phyloP scores from a whole-genome alignment of 768 basidiomycete species.

The Pisolithus sp. region DNA sequence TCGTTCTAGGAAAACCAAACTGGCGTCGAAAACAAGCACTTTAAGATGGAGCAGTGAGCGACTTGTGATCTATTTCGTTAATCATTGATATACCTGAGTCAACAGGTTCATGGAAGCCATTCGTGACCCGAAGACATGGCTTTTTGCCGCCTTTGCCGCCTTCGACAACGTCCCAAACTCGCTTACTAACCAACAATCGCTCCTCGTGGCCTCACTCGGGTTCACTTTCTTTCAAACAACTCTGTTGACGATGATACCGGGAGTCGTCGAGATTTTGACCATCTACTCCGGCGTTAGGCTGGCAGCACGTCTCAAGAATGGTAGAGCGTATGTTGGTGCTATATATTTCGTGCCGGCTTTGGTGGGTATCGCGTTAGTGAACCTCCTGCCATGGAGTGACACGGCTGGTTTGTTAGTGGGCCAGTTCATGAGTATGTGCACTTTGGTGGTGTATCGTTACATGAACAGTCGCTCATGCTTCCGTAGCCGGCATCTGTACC shows the following conservation, averaged over 20 bases:
- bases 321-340: slow-evolving; percentile 55
- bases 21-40: slow-evolving; percentile 75
- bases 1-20: slow-evolving; percentile 59
- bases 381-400: slow-evolving; percentile 57
- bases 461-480: not conserved
- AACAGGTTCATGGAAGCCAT: slow-evolving; percentile 65
- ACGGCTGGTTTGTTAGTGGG: slow-evolving; percentile 59
- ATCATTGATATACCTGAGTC: not conserved
- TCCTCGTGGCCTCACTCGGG: slow-evolving; percentile 64
- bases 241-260: slow-evolving; percentile 61
- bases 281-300: slow-evolving; percentile 61
- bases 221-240: slow-evolving; percentile 62
- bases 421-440: slow-evolving; percentile 33
- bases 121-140: slow-evolving; percentile 66
- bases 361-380: slow-evolving; percentile 54
- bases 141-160: slow-evolving; percentile 63
- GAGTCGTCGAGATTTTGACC: slow-evolving; percentile 58
- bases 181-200: slow-evolving; percentile 56
- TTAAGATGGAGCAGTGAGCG: slow-evolving; percentile 73
- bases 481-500: slow-evolving; percentile 37
- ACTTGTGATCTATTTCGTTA: too few relatives aligned
- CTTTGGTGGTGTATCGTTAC: slow-evolving; percentile 29
- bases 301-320: slow-evolving; percentile 48
- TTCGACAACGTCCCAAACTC: slow-evolving; percentile 62
- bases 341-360: slow-evolving; percentile 61